Evolutionary conservation across 257 asterid genomes (phyloP).

Genomic region (Dorcoceras hygrometricum): DNA sequence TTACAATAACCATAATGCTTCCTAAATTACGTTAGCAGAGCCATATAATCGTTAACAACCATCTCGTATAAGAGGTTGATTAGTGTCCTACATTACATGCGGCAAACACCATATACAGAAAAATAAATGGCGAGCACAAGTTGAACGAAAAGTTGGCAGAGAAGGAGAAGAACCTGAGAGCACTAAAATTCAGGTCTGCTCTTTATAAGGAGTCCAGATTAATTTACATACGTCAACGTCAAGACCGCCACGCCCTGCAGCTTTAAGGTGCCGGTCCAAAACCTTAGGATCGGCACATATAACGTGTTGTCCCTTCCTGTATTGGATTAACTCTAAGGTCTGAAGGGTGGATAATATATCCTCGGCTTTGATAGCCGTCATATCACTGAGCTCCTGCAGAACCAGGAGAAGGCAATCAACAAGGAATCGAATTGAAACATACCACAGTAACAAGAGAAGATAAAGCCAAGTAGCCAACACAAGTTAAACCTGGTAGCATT

Average conservation of each 20-base stretch:
- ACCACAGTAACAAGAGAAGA: not conserved
- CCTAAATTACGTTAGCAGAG: too few relatives aligned
- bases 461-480: too few relatives aligned
- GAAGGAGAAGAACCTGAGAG: not conserved
- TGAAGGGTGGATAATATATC: constrained; percentile 85
- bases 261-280: constrained; percentile 91
- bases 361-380: constrained; percentile 96
- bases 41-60: too few relatives aligned
- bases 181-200: constrained; percentile 50
- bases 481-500: too few relatives aligned
- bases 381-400: constrained; percentile 86
- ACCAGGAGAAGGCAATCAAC: constrained; percentile 42
- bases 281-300: constrained; percentile 97
- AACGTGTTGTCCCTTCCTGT: constrained; percentile 93
- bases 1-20: too few relatives aligned
- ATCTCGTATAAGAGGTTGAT: too few relatives aligned
- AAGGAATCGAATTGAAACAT: not conserved
- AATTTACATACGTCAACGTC: constrained; percentile 86
- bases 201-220: constrained; percentile 98
- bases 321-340: constrained; percentile 82
- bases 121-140: too few relatives aligned
- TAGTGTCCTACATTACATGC: too few relatives aligned
- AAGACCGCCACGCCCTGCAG: constrained; percentile 96
- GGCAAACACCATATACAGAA: too few relatives aligned
- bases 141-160: too few relatives aligned